Base-by-base conservation (phyloP, 371 early-diverging fungal genomes). In the Mucor plumbeus region DNA sequence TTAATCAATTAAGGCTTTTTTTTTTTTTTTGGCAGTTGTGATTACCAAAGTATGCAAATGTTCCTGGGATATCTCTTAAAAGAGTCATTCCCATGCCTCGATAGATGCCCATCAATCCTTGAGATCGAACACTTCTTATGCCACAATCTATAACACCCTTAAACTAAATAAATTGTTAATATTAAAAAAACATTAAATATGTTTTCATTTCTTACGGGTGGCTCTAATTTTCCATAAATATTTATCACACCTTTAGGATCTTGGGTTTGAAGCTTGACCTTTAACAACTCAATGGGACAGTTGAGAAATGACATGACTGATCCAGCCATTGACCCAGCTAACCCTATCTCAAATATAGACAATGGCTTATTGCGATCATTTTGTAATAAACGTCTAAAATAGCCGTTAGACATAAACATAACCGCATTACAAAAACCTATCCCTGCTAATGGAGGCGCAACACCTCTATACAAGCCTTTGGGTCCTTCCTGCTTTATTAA, bases 341-440 rank as follows among this genome's bases (percentile, higher is more conserved):
- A 44, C 36, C 87, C 87, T 58, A 90, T 85, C 65, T 93, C 86
- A 38, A 76, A 86, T 50, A 83, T 61, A 2, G 85, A 76, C 36
- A 87, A 74, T 11, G 72, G 69, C 65, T 84, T 76, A 7, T 48
- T 74, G 21, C 77, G 76, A 68, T 87, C 86, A 47, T 70, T 77
- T 64, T 87, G 88, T 15, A 95, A 68, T 67, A 88, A 69, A 44
- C 90, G 86, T 61, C 91, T 81, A 65, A 92, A 91, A 56, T 81
- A 82, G 35, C 91, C 93, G 72, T 95, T 93, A 39, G 91, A 87
- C 67, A 91, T 85, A 80, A 95, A 95, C 65, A 95, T 82, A 35
- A 94, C 92, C 0, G 95, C 95, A 76, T 95, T 95, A 72, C 90
- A 93, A 41, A 94, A 85, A 53, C 94, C 95, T 65, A 93, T 91